Evolutionary conservation across 75 land plant genomes (phyloP).

Genomic region (Selaginella tamariscina): DNA sequence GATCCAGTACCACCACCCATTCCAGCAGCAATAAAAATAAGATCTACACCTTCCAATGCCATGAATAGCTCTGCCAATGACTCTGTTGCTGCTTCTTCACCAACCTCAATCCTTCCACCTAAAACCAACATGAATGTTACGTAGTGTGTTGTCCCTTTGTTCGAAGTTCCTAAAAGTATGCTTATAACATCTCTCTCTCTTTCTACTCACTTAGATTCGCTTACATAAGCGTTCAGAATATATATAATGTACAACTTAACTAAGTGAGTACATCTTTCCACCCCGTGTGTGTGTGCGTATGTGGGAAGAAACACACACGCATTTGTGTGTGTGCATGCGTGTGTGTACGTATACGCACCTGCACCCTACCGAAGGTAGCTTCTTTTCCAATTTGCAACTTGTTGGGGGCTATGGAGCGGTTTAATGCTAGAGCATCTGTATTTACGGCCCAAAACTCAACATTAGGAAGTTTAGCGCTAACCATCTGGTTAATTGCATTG

Average conservation of each 20-base stretch:
- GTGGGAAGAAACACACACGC: no score
- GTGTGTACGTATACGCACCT: no score
- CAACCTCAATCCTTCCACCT: conserved; percentile 2
- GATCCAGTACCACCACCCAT: conserved; percentile 12
- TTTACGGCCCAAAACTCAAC: conserved; percentile 11
- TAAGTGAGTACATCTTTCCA: no score
- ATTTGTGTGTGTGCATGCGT: no score
- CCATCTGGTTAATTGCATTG: conserved; percentile 92
- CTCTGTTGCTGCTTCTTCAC: conserved; percentile 11
- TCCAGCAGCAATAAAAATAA: conserved; percentile 8
- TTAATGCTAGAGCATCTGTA: not conserved
- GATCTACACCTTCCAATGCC: conserved; percentile 4
- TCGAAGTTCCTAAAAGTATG: no score
- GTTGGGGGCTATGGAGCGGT: not conserved
- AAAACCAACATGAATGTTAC: no score
- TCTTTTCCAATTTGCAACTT: conserved; percentile 11
- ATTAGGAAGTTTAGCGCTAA: conserved; percentile 60
- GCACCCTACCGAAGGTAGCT: conserved; percentile 4
- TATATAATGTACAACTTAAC: no score
- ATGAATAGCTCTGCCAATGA: conserved; percentile 7
- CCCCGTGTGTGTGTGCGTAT: no score
- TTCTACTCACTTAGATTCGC: no score
- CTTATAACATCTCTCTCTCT: no score
- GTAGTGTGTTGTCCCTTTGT: no score
- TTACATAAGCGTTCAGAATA: no score